Evolutionary conservation across 106 monocot species (phyloP), one percentile per base, ranked within the genome.

Genomic region (Triglochin maritima): DNA sequence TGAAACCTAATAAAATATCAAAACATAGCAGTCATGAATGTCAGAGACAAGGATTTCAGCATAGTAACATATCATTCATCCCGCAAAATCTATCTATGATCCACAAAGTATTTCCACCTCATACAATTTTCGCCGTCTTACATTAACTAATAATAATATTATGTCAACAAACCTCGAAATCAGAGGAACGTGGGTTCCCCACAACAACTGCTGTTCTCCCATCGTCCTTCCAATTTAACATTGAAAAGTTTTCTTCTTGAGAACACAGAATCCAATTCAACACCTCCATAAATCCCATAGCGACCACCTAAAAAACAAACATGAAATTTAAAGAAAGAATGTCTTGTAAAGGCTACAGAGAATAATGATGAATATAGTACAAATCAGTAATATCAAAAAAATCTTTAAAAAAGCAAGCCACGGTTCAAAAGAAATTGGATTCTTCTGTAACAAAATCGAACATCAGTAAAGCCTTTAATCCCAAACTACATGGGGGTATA

Each of bases 261-360:
- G 92, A 98, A 63, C 91, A 82, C 46, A 98, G 80, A 57, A 91
- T 69, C 88, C 91, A 98, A 48, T 88, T 98, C 47, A 98, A 62
- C 42, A 98, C 98, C 82, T 98, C 98, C 86, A 89, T 84, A 69
- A 89, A 98, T 12, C 98, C 98, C 67, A 86, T 86, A 71, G 78
- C 80, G 69, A 82, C 82, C 59, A 88, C 92, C 98, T 98, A 75
- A 8, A 69, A 50, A 43, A 62, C 1, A 8, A 68, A 15, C 49
- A 46, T 10, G 17, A 46, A 17, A 6, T 46, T 47, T 46, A 47
- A 57, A 46, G 49, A 2, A n/a, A 29, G 29, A 2, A 48, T 46
- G 3, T 48, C 3, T 48, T 8, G 15, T 14, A 46, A 14, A 63
- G 46, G 59, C 49, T 14, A 42, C 14, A 64, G 11, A 64, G 11